These are phyloP conservation scores for Lichtheimia ramosa DNA, from an alignment of 371 early-diverging fungal genomes.

Conservation along the genomic window DNA sequence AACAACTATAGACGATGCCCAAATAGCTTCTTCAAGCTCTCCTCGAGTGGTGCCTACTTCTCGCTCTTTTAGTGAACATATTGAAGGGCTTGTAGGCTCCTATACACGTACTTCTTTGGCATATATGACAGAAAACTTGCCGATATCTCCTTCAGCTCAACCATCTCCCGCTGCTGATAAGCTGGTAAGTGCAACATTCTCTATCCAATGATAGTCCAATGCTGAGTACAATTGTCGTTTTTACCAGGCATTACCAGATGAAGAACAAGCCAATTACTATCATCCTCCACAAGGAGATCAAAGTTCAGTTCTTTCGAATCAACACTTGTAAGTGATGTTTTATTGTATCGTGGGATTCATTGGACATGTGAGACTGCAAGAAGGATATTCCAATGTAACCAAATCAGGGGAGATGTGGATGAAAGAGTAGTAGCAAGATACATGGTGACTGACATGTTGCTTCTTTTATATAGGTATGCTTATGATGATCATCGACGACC, in stretches of 20 bases:
- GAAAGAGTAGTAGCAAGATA: not conserved
- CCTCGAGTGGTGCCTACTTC: not conserved
- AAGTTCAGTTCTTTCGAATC: conserved; percentile 1
- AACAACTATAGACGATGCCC: not conserved
- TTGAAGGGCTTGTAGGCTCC: conserved; percentile 40
- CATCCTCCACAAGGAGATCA: conserved; percentile 2
- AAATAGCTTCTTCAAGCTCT: not conserved
- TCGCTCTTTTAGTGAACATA: conserved; percentile 22
- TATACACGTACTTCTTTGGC: conserved; percentile 40
- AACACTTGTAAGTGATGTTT: not conserved
- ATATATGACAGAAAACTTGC: conserved; percentile 35
- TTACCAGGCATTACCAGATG: conserved; percentile 3
- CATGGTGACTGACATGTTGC: not conserved
- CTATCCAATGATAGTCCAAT: not conserved
- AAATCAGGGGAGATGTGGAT: conserved; percentile 3
- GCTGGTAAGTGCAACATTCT: conserved; percentile 2
- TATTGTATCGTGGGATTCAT: not conserved
- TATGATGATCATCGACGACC: conserved; percentile 1
- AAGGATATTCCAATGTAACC: conserved; percentile 2
- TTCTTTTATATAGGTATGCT: not conserved
- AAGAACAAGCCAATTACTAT: conserved; percentile 2
- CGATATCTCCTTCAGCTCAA: conserved; percentile 12
- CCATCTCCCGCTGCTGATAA: conserved; percentile 5
- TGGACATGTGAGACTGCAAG: no score
- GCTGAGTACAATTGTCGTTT: not conserved